A percentile compares a stretch with the other conserved stretches of the same genome.
phyloP scores from a whole-genome alignment of 2,329 filamentous ascomycete species.

The Aspergillus niger region DNA sequence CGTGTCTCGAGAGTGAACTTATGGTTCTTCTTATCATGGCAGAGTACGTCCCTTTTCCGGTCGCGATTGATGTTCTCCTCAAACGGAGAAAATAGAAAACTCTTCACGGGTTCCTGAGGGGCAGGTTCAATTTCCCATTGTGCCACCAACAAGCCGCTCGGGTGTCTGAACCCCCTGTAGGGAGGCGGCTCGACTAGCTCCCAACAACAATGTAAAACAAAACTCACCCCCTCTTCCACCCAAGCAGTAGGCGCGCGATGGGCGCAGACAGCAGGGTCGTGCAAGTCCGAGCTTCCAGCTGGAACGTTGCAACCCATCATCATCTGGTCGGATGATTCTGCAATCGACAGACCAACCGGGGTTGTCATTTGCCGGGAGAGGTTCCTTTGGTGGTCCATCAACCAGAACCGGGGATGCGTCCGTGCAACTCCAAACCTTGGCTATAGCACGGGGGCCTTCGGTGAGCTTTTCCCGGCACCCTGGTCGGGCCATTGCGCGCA shows the following conservation, averaged over 20 bases:
- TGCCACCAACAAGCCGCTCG: neutral
- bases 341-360: constrained; percentile 14
- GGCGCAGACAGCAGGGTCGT: neutral
- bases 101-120: neutral
- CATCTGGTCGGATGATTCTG: constrained; percentile 19
- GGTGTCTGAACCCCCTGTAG: neutral
- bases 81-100: too few relatives aligned
- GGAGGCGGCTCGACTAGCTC: neutral
- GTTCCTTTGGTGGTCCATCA: neutral
- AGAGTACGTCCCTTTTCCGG: neutral
- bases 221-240: neutral
- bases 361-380: constrained; percentile 12
- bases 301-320: constrained; percentile 9
- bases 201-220: neutral
- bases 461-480: constrained; percentile 1
- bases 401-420: constrained; percentile 12
- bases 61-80: neutral
- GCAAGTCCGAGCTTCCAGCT: neutral
- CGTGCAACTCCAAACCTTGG: constrained; percentile 12
- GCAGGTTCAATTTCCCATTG: neutral
- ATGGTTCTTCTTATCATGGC: neutral
- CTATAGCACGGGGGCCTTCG: neutral
- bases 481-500: neutral
- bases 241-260: neutral
- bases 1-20: too few relatives aligned